A percentile compares a stretch with the other conserved stretches of the same genome.
Conservation (phyloP, 2,329 filamentous ascomycete genomes). For the Didymella keratinophila region DNA sequence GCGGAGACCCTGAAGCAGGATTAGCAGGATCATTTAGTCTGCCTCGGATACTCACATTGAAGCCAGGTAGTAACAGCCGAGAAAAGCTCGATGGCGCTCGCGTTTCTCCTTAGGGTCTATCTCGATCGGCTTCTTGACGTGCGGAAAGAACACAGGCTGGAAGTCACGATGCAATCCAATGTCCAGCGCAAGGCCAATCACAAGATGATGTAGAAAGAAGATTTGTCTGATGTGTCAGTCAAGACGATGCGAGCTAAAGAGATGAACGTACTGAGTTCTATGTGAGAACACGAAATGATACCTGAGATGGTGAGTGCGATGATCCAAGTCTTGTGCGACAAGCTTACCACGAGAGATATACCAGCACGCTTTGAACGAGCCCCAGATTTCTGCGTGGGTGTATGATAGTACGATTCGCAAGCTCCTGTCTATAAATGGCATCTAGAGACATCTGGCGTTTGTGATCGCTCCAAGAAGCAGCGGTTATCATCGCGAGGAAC, state of each 20-base stretch:
- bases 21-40: not conserved
- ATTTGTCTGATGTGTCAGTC: constrained; percentile 23
- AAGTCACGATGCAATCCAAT: constrained; percentile 39
- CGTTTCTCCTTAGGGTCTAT: constrained; percentile 30
- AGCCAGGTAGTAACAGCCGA: constrained; percentile 47
- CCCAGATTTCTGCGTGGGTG: constrained; percentile 38
- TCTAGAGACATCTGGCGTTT: constrained; percentile 39
- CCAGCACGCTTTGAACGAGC: constrained; percentile 44
- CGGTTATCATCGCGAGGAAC: constrained; percentile 41
- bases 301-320: constrained; percentile 24
- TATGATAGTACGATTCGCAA: constrained; percentile 46
- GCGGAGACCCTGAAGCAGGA: constrained; percentile 33
- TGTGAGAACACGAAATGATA: constrained; percentile 49
- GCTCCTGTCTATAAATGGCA: constrained; percentile 36
- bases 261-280: constrained; percentile 40
- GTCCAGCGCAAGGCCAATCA: constrained; percentile 43
- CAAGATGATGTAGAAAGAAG: constrained; percentile 43
- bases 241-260: not conserved
- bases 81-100: constrained; percentile 42
- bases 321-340: not conserved
- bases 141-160: constrained; percentile 23
- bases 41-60: constrained; percentile 33
- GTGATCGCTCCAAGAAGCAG: constrained; percentile 41
- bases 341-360: constrained; percentile 46
- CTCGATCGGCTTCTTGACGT: constrained; percentile 11